Evolutionary conservation across 2,329 filamentous ascomycete genomes (phyloP), one percentile per base, ranked within the genome.

Genomic region (Exutisphaerella laricina): DNA sequence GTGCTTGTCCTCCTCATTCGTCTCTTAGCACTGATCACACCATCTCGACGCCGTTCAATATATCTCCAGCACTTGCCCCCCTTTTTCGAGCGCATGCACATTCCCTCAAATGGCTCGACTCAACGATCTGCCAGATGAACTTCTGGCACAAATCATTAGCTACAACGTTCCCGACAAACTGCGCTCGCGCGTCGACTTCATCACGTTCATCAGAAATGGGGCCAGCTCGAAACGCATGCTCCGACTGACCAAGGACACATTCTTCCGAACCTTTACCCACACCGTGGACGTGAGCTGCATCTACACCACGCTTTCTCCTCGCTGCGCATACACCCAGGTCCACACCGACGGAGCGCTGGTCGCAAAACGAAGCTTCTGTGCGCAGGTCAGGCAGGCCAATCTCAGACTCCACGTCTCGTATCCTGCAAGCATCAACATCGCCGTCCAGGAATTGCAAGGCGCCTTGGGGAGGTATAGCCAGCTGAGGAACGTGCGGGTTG

Each of bases 91-190:
- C n/a, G n/a, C n/a, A n/a, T n/a, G n/a, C n/a, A n/a, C n/a, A n/a
- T n/a, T n/a, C n/a, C n/a, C n/a, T n/a, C n/a, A 32, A 28, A 43
- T 43, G 41, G 33, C 41, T 5, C 31, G 13, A 30, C 18, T 39
- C 35, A 38, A 22, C 41, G 23, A 30, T 29, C 36, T 44, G 14
- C 41, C 41, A n/a, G 35, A 44, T 26, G 41, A 44, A 35, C 28
- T 44, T 13, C 28, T 44, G 9, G 26, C 31, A 21, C 35, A 39
- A 12, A 44, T 44, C 41, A 36, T 44, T 35, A 32, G 34, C 35
- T 36, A 44, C 41, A 44, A 44, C 30, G 30, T 34, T 10, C 41
- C 41, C 4, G 2, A 14, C 1, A 12, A 6, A 23, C 41, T 39
- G 14, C 20, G 21, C 28, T 33, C 34, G 28, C 41, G 35, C 28